These are phyloP conservation scores for Aurantiochytrium sp. DNA, from an alignment of 108 stramenopile genomes.

Conservation along the genomic window DNA sequence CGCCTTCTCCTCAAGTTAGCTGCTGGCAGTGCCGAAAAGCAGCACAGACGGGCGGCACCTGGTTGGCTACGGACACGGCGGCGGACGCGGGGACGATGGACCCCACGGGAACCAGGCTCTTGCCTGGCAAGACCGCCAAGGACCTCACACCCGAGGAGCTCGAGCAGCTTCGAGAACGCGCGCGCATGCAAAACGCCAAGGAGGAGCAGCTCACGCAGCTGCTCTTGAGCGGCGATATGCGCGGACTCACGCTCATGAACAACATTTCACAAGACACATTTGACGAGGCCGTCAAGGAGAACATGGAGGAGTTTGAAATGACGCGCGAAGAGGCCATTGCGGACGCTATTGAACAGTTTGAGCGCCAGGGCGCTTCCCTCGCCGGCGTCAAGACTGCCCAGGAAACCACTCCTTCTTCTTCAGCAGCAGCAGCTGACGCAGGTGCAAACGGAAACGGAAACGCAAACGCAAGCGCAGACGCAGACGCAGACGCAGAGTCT, in stretches of 20 bases:
- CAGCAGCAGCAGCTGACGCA: not conserved
- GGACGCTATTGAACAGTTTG: not conserved
- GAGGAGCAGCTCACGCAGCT: not conserved
- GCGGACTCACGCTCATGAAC: constrained; percentile 6
- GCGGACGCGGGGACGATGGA: too few species aligned
- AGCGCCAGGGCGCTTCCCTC: not conserved
- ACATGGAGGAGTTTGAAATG: constrained; percentile 9
- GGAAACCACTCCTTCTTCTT: too few species aligned
- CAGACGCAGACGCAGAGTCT: too few species aligned
- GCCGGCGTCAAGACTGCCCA: not conserved
- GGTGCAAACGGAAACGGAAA: too few species aligned
- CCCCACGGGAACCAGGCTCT: too few species aligned
- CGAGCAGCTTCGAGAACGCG: not conserved
- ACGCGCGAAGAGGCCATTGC: not conserved
- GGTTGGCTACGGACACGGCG: too few species aligned
- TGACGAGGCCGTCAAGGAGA: not conserved
- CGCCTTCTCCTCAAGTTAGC: too few species aligned
- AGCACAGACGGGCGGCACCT: too few species aligned
- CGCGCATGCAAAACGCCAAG: not conserved
- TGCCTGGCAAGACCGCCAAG: not conserved
- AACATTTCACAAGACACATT: not conserved
- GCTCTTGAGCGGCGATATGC: not conserved
- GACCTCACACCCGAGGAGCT: not conserved
- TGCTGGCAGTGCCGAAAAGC: too few species aligned
- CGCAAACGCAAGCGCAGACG: too few species aligned